Evolutionary conservation across 352 stramenopile genomes (phyloP).

Genomic region (Phytophthora ohioensis): DNA sequence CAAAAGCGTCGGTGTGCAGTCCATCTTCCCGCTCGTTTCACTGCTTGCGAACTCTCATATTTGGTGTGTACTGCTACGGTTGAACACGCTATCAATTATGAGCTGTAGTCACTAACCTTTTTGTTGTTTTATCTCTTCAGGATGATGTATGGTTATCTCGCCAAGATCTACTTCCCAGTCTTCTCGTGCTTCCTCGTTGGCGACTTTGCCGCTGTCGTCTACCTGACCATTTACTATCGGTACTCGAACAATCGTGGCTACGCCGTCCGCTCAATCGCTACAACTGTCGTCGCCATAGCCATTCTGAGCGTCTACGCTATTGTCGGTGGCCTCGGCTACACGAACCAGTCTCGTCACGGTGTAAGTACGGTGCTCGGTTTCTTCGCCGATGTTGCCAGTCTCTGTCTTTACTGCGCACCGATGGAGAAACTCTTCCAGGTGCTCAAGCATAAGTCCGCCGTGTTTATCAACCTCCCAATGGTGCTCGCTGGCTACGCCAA

Average conservation of each 20-base stretch:
- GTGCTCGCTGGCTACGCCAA: conserved; percentile 54
- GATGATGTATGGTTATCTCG: conserved; percentile 64
- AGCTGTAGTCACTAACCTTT: conserved; percentile 9
- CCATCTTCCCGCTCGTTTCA: conserved; percentile 56
- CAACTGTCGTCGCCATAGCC: conserved; percentile 26
- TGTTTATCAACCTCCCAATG: conserved; percentile 57
- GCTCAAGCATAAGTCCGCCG: conserved; percentile 50
- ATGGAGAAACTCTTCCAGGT: conserved; percentile 59
- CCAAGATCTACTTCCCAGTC: conserved; percentile 57
- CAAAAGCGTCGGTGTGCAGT: conserved; percentile 46
- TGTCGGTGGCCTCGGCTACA: conserved; percentile 41
- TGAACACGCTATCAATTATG: not conserved
- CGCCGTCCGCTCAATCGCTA: conserved; percentile 36
- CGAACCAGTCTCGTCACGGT: conserved; percentile 43
- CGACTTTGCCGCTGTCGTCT: conserved; percentile 47
- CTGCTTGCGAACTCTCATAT: conserved; percentile 56
- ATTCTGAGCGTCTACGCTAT: conserved; percentile 48
- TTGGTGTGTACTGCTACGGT: conserved; percentile 27
- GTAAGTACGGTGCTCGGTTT: conserved; percentile 45
- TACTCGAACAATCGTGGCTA: conserved; percentile 45
- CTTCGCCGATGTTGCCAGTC: conserved; percentile 42
- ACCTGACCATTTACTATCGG: conserved; percentile 62
- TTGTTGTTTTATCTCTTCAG: conserved; percentile 14
- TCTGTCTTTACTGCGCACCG: conserved; percentile 52
- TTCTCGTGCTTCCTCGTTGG: conserved; percentile 53